Percentiles rank a stretch among this genome's conserved stretches.
Evolutionary conservation across 441 rosid genomes (phyloP).

Genomic region (Omphalea diandra): DNA sequence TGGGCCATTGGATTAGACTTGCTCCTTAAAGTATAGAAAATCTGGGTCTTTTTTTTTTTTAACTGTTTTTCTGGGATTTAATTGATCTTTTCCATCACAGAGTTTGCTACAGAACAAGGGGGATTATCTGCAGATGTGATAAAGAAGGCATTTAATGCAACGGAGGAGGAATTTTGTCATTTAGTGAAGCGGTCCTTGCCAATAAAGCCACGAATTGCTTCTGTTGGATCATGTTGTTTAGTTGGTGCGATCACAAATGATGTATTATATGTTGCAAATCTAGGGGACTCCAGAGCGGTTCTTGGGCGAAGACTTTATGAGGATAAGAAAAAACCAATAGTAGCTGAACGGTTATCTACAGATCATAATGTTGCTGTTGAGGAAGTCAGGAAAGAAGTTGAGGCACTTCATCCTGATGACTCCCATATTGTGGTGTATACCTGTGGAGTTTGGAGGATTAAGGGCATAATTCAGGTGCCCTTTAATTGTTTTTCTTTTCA

Average conservation of each 20-base stretch:
- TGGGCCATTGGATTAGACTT: background rate
- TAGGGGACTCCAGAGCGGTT: conserved; percentile 90
- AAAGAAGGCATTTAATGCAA: conserved; percentile 73
- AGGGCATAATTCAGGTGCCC: conserved; percentile 90
- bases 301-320: conserved; percentile 61
- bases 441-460: conserved; percentile 93
- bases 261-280: conserved; percentile 74
- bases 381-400: conserved; percentile 86
- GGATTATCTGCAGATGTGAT: conserved; percentile 75
- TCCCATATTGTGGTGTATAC: conserved; percentile 69
- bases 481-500: background rate
- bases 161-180: conserved; percentile 76
- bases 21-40: background rate
- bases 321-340: conserved; percentile 38
- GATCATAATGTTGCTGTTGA: conserved; percentile 90
- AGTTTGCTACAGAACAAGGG: conserved; percentile 71
- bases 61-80: conserved; percentile 3
- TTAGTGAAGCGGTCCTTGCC: conserved; percentile 64
- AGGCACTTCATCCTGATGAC: conserved; percentile 92
- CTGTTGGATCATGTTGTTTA: conserved; percentile 89
- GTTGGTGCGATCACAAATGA: conserved; percentile 78
- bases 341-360: conserved; percentile 80
- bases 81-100: conserved; percentile 34
- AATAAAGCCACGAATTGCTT: conserved; percentile 68
- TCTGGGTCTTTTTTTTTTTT: background rate